phyloP scores from a whole-genome alignment of 352 stramenopile species.

The Peronosclerospora sorghi region DNA sequence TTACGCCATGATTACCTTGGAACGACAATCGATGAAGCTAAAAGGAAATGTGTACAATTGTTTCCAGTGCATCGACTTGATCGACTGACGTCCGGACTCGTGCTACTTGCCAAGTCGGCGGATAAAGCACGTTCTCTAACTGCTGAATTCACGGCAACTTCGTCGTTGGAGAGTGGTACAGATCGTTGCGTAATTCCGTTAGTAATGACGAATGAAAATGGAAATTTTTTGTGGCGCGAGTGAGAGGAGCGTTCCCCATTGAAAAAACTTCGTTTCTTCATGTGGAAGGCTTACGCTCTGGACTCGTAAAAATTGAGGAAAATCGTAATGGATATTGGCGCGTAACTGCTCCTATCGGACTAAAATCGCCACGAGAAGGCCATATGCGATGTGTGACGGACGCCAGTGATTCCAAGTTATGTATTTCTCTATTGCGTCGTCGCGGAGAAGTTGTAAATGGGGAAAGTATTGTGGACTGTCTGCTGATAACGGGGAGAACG shows the following conservation, averaged over 20 bases:
- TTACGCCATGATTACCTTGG: slow-evolving; percentile 17
- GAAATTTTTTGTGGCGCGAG: slow-evolving; percentile 47
- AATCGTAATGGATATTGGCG: slow-evolving; percentile 19
- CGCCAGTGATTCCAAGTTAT: slow-evolving; percentile 20
- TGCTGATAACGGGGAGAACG: slow-evolving; percentile 86
- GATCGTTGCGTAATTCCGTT: slow-evolving; percentile 24
- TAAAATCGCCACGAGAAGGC: slow-evolving; percentile 14
- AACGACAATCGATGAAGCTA: slow-evolving; percentile 6
- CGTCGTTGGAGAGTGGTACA: slow-evolving; percentile 3
- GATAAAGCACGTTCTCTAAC: slow-evolving; percentile 31
- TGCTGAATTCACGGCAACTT: slow-evolving; percentile 24
- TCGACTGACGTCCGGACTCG: slow-evolving; percentile 81
- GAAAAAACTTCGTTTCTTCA: slow-evolving; percentile 3
- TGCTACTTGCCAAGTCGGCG: slow-evolving; percentile 41
- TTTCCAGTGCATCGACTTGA: slow-evolving; percentile 89
- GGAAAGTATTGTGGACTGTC: slow-evolving; percentile 80
- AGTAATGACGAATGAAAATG: too few relatives aligned
- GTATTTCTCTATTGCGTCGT: slow-evolving; percentile 31
- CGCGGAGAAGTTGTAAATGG: slow-evolving; percentile 7
- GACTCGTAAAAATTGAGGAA: slow-evolving; percentile 9
- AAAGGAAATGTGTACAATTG: slow-evolving; percentile 20
- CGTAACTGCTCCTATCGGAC: slow-evolving; percentile 28
- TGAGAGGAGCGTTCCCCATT: slow-evolving; percentile 32
- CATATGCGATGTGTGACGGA: slow-evolving; percentile 18
- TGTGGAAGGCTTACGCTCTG: slow-evolving; percentile 6